These are phyloP conservation scores for Luffa acutangula DNA, from an alignment of 306 rosid species.

Conservation along the genomic window DNA sequence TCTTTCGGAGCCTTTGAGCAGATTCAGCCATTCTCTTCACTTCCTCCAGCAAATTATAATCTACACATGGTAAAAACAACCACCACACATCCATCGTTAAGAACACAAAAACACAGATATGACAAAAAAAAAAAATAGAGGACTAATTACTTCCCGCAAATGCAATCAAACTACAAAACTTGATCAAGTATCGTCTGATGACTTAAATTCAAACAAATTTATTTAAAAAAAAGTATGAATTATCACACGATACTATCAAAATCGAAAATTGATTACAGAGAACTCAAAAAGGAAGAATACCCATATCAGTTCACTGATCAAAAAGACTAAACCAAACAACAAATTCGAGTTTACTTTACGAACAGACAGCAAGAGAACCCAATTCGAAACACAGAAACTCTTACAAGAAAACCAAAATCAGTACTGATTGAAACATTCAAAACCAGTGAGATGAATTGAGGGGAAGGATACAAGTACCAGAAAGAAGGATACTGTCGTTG, in stretches of 20 bases:
- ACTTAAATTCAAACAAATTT: not conserved
- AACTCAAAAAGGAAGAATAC: not conserved
- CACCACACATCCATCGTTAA: not conserved
- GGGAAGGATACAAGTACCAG: slow-evolving; percentile 39
- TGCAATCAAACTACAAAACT: not conserved
- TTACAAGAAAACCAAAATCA: not conserved
- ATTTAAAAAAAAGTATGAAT: not conserved
- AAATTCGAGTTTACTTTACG: not conserved
- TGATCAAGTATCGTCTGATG: not conserved
- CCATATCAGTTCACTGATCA: not conserved
- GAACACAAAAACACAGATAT: not conserved
- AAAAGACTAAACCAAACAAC: not conserved
- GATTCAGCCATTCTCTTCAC: slow-evolving; percentile 80
- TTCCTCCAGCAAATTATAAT: slow-evolving; percentile 80
- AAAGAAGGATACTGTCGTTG: slow-evolving; percentile 47
- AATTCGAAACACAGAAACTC: not conserved
- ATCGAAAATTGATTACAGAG: not conserved
- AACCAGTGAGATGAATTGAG: not conserved
- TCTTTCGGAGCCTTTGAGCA: slow-evolving; percentile 56
- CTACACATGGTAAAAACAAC: slow-evolving; percentile 20
- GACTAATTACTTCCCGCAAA: not conserved
- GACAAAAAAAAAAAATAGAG: not conserved
- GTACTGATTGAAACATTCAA: not conserved
- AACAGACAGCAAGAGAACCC: not conserved
- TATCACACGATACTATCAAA: not conserved